These are phyloP conservation scores for Microascus cirrosus DNA, from an alignment of 2,329 filamentous ascomycete genomes.

Conservation along the genomic window DNA sequence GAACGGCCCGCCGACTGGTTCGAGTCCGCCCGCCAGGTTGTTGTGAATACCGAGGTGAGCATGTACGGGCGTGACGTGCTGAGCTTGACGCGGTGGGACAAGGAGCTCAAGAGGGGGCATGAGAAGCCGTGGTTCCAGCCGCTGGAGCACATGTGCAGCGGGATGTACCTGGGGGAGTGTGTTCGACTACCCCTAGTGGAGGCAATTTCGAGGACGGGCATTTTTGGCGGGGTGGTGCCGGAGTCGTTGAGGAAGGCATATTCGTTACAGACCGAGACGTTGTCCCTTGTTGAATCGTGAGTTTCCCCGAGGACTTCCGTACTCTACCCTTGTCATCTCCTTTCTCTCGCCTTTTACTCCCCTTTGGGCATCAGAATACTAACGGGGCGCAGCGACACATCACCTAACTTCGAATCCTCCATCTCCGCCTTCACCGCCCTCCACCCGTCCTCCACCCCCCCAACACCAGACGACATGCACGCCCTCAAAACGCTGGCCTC, in stretches of 20 bases:
- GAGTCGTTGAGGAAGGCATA: constrained; percentile 39
- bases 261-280: constrained; percentile 47
- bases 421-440: constrained; percentile 34
- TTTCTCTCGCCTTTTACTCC: too few species aligned
- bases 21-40: constrained; percentile 46
- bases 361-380: neutral
- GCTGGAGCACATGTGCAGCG: constrained; percentile 50
- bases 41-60: constrained; percentile 56
- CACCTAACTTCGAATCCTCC: constrained; percentile 28
- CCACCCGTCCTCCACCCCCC: constrained; percentile 32
- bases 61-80: constrained; percentile 53
- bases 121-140: constrained; percentile 49
- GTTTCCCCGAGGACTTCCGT: constrained; percentile 11
- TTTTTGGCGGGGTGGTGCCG: constrained; percentile 47
- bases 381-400: constrained; percentile 28
- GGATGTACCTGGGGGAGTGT: constrained; percentile 57
- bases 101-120: constrained; percentile 37
- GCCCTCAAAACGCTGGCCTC: constrained; percentile 41
- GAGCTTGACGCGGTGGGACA: constrained; percentile 52
- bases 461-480: constrained; percentile 34
- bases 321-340: neutral
- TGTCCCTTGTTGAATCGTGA: constrained; percentile 47
- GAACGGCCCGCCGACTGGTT: constrained; percentile 44
- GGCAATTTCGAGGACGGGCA: constrained; percentile 39
- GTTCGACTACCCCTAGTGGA: constrained; percentile 47